A percentile compares a stretch with the other conserved stretches of the same genome.
Evolutionary conservation across 2,329 filamentous ascomycete genomes (phyloP).

Genomic region (Sporothrix mexicana): DNA sequence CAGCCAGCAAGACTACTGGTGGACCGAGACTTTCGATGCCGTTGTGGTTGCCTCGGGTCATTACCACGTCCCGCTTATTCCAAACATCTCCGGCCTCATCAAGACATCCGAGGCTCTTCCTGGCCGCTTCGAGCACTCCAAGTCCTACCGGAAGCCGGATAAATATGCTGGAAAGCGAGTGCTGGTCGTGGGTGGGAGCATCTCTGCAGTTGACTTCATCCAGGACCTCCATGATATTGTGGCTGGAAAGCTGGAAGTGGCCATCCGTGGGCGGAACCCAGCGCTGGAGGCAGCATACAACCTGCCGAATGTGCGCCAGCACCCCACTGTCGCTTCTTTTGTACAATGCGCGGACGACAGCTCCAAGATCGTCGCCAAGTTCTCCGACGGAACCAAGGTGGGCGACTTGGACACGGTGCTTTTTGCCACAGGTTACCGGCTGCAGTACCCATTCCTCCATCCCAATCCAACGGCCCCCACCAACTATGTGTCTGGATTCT

Average conservation of each 20-base stretch:
- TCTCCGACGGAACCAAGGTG: conserved; percentile 57
- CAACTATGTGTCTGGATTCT: conserved; percentile 43
- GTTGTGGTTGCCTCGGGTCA: conserved; percentile 51
- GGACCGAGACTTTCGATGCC: conserved; percentile 49
- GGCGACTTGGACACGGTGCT: conserved; percentile 61
- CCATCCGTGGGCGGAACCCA: conserved; percentile 53
- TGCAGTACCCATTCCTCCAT: conserved; percentile 61
- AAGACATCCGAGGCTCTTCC: conserved; percentile 47
- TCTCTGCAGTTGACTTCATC: conserved; percentile 63
- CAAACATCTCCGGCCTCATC: conserved; percentile 47
- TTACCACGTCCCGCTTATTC: conserved; percentile 49
- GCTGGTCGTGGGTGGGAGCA: conserved; percentile 62
- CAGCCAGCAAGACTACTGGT: conserved; percentile 48
- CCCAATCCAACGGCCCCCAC: conserved; percentile 34
- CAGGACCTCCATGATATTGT: conserved; percentile 54
- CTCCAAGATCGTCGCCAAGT: conserved; percentile 50
- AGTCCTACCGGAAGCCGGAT: conserved; percentile 47
- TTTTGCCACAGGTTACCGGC: conserved; percentile 65
- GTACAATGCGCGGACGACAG: conserved; percentile 45
- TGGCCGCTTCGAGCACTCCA: conserved; percentile 49
- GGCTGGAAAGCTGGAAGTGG: conserved; percentile 50
- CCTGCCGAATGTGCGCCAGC: conserved; percentile 55
- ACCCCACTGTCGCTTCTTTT: conserved; percentile 49
- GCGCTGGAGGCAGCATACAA: conserved; percentile 63
- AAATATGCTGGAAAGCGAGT: conserved; percentile 45